phyloP scores from a whole-genome alignment of 2,329 filamentous ascomycete species.

The Microcera coccophila region DNA sequence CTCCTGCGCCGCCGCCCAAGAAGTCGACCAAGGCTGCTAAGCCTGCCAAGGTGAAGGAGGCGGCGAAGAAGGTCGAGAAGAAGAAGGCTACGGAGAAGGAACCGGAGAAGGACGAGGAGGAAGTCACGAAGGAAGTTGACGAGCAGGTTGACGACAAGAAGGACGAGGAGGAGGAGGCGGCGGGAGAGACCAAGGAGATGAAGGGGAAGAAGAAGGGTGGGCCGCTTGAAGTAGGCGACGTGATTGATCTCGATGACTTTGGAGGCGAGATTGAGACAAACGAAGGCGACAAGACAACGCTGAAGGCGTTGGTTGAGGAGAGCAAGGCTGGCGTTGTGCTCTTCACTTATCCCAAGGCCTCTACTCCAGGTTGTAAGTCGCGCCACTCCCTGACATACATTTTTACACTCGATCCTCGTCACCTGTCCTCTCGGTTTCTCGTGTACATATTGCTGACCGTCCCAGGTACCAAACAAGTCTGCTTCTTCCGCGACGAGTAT shows the following conservation, averaged over 20 bases:
- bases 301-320: conserved; percentile 75
- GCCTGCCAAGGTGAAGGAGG: conserved; percentile 24
- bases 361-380: conserved; percentile 84
- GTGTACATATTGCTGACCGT: conserved; percentile 5
- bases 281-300: conserved; percentile 72
- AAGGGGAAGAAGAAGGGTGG: conserved; percentile 14
- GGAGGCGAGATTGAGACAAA: conserved; percentile 77
- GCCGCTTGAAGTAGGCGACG: conserved; percentile 52
- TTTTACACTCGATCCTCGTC: neutral
- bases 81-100: conserved; percentile 2
- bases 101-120: conserved; percentile 11
- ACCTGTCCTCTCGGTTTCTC: neutral
- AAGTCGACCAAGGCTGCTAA: conserved; percentile 19
- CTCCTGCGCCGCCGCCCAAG: conserved; percentile 40
- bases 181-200: conserved; percentile 15
- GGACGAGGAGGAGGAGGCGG: conserved; percentile 8
- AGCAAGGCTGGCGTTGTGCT: conserved; percentile 84
- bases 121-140: conserved; percentile 3
- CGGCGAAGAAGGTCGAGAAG: conserved; percentile 10
- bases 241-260: conserved; percentile 55
- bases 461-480: conserved; percentile 86
- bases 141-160: conserved; percentile 11
- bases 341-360: conserved; percentile 94
- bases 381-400: neutral
- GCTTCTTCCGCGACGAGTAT: conserved; percentile 87